A percentile compares a stretch with the other conserved stretches of the same genome.
These are phyloP conservation scores for Arthrobotrys conoides DNA, from an alignment of 2,329 filamentous ascomycete species.

Conservation along the genomic window DNA sequence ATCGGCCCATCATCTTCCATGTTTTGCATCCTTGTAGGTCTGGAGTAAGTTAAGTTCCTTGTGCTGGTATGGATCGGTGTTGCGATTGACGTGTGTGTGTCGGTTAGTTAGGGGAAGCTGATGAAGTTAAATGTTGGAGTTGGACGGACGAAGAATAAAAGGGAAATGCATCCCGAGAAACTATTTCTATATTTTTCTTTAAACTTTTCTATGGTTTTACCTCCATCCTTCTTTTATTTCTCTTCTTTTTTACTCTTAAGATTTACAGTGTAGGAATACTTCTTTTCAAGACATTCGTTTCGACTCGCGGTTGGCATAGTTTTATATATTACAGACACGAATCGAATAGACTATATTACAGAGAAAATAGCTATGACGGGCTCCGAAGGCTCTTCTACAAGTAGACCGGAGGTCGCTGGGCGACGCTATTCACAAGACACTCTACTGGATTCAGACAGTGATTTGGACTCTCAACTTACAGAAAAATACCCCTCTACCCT, in stretches of 20 bases:
- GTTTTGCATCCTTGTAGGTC: background rate
- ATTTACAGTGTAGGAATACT: background rate
- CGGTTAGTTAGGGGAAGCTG: background rate
- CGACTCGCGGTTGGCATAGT: background rate
- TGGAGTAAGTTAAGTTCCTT: background rate
- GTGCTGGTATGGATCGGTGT: conserved; percentile 3
- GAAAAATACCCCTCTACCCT: background rate
- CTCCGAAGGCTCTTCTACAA: background rate
- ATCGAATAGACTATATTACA: background rate
- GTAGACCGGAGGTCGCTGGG: conserved; percentile 35
- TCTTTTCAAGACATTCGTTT: background rate
- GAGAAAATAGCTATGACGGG: conserved; percentile 29
- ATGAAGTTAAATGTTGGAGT: background rate
- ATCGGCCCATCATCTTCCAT: conserved; percentile 3
- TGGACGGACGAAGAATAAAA: conserved; percentile 5
- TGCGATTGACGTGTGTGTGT: background rate
- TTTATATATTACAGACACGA: background rate
- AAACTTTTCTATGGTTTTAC: background rate
- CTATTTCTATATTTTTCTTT: background rate
- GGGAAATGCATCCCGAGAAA: background rate
- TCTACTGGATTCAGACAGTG: conserved; percentile 42
- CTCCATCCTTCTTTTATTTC: background rate
- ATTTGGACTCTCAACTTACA: conserved; percentile 4
- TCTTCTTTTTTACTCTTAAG: background rate
- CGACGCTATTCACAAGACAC: conserved; percentile 52